A percentile compares a stretch with the other conserved stretches of the same genome.
These are phyloP conservation scores for Colletotrichum filicis DNA, from an alignment of 2,329 filamentous ascomycete genomes.

Conservation along the genomic window DNA sequence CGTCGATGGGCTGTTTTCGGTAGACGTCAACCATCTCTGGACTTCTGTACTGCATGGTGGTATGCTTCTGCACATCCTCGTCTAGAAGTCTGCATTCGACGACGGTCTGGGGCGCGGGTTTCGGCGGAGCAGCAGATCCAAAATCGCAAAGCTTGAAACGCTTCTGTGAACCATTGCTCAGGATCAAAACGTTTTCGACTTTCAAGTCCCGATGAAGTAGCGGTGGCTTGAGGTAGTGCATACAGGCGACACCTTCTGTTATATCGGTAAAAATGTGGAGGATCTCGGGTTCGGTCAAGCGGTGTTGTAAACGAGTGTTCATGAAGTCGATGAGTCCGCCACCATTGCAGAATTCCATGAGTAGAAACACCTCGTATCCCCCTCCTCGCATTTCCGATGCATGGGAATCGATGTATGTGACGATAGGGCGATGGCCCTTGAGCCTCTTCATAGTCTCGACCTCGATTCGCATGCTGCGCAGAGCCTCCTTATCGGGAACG, in stretches of 20 bases:
- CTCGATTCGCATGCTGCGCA: conserved; percentile 97
- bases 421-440: conserved; percentile 95
- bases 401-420: conserved; percentile 98
- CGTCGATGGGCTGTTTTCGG: conserved; percentile 93
- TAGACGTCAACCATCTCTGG: conserved; percentile 99
- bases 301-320: conserved; percentile 97
- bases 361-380: conserved; percentile 96
- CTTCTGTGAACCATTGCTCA: conserved; percentile 70
- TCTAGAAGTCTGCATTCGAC: conserved; percentile 92
- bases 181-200: conserved; percentile 97
- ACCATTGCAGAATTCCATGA: conserved; percentile 98
- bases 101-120: conserved; percentile 85
- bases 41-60: conserved; percentile 95
- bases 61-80: conserved; percentile 97
- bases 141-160: conserved; percentile 99
- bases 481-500: conserved; percentile 92
- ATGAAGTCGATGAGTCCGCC: conserved; percentile 99
- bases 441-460: conserved; percentile 99
- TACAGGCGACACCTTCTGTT: conserved; percentile 94
- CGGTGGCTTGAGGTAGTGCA: conserved; percentile 98
- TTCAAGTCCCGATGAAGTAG: conserved; percentile 95
- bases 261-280: conserved; percentile 97
- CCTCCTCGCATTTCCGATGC: conserved; percentile 92
- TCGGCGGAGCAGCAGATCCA: conserved; percentile 87
- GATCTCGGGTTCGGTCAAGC: conserved; percentile 96